Percentiles rank a stretch among this genome's conserved stretches.
Conservation (phyloP, 2,329 filamentous ascomycete species). For the Aspergillus pseudoglaucus region DNA sequence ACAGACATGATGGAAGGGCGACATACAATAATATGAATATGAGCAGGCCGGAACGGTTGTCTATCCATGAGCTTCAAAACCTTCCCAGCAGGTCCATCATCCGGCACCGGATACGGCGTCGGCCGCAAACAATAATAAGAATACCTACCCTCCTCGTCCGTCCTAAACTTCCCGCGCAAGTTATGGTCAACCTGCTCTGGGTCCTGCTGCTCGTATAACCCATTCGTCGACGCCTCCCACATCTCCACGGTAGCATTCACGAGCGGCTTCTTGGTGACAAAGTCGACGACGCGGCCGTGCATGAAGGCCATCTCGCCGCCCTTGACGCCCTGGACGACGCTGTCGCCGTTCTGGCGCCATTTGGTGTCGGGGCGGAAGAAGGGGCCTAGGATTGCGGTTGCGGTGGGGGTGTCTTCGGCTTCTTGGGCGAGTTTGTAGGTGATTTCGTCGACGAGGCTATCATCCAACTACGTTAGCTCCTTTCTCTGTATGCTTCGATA, state of each 20-base stretch:
- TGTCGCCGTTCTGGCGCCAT: conserved; percentile 60
- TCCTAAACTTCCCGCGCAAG: conserved; percentile 64
- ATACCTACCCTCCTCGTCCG: conserved; percentile 59
- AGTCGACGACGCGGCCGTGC: conserved; percentile 56
- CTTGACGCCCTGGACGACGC: conserved; percentile 49
- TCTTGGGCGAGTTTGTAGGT: conserved; percentile 59
- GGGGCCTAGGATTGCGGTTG: conserved; percentile 74
- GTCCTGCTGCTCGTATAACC: conserved; percentile 68
- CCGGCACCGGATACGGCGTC: conserved; percentile 51
- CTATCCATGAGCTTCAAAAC: conserved; percentile 53
- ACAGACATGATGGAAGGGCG: not conserved
- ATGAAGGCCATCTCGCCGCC: conserved; percentile 55
- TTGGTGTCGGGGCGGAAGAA: conserved; percentile 76
- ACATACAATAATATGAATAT: conserved; percentile 56
- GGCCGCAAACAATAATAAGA: conserved; percentile 56
- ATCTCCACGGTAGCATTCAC: conserved; percentile 63
- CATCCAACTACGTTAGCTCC: not conserved
- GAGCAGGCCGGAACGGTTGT: conserved; percentile 56
- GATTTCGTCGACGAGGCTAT: conserved; percentile 68
- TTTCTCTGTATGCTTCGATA: not conserved
- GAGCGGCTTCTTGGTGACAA: conserved; percentile 58
- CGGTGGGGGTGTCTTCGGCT: conserved; percentile 53
- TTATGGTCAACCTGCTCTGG: conserved; percentile 64
- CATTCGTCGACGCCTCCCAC: conserved; percentile 74
- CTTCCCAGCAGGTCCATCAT: conserved; percentile 54